These are phyloP conservation scores for Macrocybe sp. DNA, from an alignment of 1,284 basidiomycete genomes.

Conservation along the genomic window DNA sequence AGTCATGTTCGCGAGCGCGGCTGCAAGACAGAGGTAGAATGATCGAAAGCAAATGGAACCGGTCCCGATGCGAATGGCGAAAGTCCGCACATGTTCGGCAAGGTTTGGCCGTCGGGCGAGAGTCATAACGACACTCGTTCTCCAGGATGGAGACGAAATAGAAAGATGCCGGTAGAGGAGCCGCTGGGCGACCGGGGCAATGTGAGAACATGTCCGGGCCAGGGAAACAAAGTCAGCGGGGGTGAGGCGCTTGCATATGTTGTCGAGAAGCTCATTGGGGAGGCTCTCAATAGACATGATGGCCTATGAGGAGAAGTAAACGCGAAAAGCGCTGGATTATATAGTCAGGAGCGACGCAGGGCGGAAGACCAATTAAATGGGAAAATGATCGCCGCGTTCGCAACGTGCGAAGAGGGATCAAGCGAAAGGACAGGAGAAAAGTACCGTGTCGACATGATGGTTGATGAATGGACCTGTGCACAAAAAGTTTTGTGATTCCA, in stretches of 20 bases:
- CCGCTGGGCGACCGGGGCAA: constrained; percentile 49
- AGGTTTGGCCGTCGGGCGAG: constrained; percentile 49
- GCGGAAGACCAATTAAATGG: constrained; percentile 21
- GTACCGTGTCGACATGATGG: constrained; percentile 18
- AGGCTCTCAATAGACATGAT: constrained; percentile 34
- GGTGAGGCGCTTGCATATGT: constrained; percentile 35
- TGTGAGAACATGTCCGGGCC: constrained; percentile 35
- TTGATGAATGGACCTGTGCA: constrained; percentile 13
- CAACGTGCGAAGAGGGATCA: constrained; percentile 20
- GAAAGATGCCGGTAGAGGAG: constrained; percentile 56
- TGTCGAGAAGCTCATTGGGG: constrained; percentile 51
- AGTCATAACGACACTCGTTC: constrained; percentile 44
- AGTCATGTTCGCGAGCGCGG: constrained; percentile 53
- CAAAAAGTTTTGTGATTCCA: constrained; percentile 12
- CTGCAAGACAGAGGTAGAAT: constrained; percentile 45
- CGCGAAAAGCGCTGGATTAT: constrained; percentile 15
- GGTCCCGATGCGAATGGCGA: constrained; percentile 48
- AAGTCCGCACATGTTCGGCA: constrained; percentile 53
- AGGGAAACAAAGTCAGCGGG: constrained; percentile 38
- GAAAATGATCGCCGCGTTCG: constrained; percentile 28
- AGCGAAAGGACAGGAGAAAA: constrained; percentile 12
- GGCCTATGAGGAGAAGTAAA: constrained; percentile 9
- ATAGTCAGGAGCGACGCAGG: constrained; percentile 18
- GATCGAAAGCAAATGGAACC: constrained; percentile 32
- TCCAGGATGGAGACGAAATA: constrained; percentile 37